phyloP scores from a whole-genome alignment of 371 early-diverging fungal species.

The Actinomortierella wolfii region DNA sequence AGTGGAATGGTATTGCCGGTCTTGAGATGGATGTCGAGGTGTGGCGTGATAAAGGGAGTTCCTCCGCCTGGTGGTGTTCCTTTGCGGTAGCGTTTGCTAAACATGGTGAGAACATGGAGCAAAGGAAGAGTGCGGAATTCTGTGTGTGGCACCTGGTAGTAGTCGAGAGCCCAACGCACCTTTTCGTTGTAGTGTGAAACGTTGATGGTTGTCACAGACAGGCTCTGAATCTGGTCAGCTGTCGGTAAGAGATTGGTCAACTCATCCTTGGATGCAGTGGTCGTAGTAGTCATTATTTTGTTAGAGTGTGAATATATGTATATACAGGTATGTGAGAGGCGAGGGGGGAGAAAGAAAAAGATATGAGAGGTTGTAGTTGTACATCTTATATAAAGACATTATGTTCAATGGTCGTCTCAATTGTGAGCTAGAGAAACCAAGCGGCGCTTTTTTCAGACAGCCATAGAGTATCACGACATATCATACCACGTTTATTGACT shows the following conservation, averaged over 20 bases:
- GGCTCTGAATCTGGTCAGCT: no score
- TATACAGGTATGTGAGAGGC: no score
- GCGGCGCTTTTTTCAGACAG: no score
- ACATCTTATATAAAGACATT: no score
- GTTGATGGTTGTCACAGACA: conserved; percentile 7
- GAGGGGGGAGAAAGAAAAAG: no score
- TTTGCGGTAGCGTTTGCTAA: conserved; percentile 12
- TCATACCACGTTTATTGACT: neutral
- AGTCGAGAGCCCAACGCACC: conserved; percentile 42
- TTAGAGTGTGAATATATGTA: no score
- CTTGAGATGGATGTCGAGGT: conserved; percentile 6
- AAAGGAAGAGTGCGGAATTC: conserved; percentile 30
- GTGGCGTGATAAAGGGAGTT: conserved; percentile 20
- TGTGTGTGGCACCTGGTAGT: conserved; percentile 33
- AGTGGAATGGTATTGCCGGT: conserved; percentile 1
- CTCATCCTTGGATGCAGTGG: no score
- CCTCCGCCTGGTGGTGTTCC: neutral
- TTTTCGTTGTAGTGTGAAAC: conserved; percentile 46
- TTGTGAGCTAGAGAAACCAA: no score
- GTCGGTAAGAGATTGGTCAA: no score
- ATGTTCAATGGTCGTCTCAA: no score
- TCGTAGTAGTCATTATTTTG: no score
- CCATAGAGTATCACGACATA: neutral
- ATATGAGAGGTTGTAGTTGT: no score
- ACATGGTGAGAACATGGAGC: conserved; percentile 32